phyloP scores from a whole-genome alignment of 768 basidiomycete genomes.

The Pholiota conissans region DNA sequence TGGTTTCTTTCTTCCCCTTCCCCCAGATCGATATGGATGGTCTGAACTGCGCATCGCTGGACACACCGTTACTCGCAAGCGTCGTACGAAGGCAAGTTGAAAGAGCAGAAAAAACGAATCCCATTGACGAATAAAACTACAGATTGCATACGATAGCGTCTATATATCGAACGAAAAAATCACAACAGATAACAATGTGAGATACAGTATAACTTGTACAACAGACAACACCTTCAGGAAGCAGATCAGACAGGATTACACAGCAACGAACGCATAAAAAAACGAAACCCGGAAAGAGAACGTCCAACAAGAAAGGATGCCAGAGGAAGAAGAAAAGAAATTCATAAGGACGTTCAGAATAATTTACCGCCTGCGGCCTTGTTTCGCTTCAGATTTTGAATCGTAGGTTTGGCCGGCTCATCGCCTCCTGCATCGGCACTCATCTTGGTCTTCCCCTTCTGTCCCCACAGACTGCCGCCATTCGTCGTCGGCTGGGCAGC shows the following conservation, averaged over 20 bases:
- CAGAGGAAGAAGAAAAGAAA: conserved; percentile 5
- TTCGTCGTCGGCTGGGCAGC: conserved; percentile 8
- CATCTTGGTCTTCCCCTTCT: conserved; percentile 13
- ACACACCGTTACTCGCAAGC: neutral
- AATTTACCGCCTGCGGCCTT: conserved; percentile 19
- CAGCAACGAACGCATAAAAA: conserved; percentile 1
- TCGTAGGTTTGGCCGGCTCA: conserved; percentile 3
- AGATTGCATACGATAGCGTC: conserved; percentile 9
- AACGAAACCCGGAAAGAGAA: neutral
- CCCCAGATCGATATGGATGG: neutral
- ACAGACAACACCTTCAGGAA: conserved; percentile 1
- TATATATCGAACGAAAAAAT: conserved; percentile 1
- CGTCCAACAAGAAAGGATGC: no score
- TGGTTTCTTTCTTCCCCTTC: neutral
- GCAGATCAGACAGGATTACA: conserved; percentile 6
- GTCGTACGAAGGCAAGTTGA: neutral
- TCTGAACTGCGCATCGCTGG: no score
- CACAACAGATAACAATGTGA: neutral
- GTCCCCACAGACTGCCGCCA: conserved; percentile 4
- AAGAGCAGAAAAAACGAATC: neutral
- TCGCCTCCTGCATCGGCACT: conserved; percentile 5
- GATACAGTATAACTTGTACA: conserved; percentile 6
- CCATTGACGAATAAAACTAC: neutral
- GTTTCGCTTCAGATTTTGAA: conserved; percentile 18
- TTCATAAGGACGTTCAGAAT: conserved; percentile 3